Conservation (phyloP, 2,329 filamentous ascomycete genomes). For the Colletotrichum eleusines region DNA sequence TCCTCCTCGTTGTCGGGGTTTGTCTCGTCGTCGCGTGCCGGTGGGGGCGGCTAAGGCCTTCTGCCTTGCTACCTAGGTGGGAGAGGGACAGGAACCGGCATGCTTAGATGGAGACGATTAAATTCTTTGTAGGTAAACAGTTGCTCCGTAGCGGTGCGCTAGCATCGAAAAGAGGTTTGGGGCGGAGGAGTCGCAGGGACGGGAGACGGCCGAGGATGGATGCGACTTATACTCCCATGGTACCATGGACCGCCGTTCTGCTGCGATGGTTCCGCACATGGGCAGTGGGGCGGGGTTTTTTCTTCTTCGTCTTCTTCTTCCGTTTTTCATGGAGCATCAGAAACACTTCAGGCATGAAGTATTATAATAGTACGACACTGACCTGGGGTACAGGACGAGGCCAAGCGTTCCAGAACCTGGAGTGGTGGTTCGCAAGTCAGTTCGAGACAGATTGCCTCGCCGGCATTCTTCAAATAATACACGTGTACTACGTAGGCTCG, state of each 20-base stretch:
- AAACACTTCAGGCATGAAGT: constrained; percentile 1
- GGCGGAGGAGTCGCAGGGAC: constrained; percentile 29
- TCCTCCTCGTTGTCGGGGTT: constrained; percentile 1
- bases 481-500: too few relatives aligned
- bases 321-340: neutral
- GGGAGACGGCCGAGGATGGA: neutral
- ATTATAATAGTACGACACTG: neutral
- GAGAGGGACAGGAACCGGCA: neutral
- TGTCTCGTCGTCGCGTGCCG: constrained; percentile 33
- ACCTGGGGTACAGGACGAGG: neutral
- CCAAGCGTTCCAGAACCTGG: neutral
- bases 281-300: neutral
- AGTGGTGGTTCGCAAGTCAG: neutral
- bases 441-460: constrained; percentile 2
- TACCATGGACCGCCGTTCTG: too few relatives aligned
- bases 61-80: too few relatives aligned
- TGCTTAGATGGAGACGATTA: constrained; percentile 32
- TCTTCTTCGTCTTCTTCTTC: too few relatives aligned
- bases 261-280: constrained; percentile 4
- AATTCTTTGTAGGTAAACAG: constrained; percentile 35
- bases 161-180: constrained; percentile 26
- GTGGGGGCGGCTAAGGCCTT: constrained; percentile 28
- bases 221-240: constrained; percentile 8
- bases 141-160: constrained; percentile 27
- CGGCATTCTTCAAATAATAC: neutral